A percentile compares a stretch with the other conserved stretches of the same genome.
Evolutionary conservation across 108 stramenopile genomes (phyloP).

Genomic region (Cylindrotheca closterium): DNA sequence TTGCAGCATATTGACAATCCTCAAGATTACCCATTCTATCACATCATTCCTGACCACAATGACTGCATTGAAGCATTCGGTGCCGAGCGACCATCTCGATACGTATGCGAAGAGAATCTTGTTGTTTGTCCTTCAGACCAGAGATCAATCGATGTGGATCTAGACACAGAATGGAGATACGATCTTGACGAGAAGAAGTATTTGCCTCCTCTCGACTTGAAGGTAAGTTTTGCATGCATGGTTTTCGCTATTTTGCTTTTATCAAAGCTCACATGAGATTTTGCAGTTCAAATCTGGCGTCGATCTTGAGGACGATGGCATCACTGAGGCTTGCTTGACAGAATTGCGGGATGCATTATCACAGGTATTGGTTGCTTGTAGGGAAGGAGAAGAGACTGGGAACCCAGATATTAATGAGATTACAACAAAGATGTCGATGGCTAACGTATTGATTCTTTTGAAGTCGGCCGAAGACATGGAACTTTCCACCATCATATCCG

Average conservation of each 20-base stretch:
- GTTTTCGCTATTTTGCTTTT: background rate
- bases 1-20: constrained; percentile 62
- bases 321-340: constrained; percentile 29
- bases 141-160: constrained; percentile 49
- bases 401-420: constrained; percentile 7
- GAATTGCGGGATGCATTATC: constrained; percentile 26
- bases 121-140: constrained; percentile 44
- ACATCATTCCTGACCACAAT: constrained; percentile 62
- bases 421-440: constrained; percentile 43
- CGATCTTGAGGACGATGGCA: constrained; percentile 42
- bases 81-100: constrained; percentile 58
- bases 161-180: constrained; percentile 59
- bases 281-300: constrained; percentile 51
- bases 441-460: constrained; percentile 48
- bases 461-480: constrained; percentile 46
- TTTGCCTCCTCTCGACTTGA: constrained; percentile 35
- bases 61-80: constrained; percentile 75
- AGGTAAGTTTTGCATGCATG: background rate
- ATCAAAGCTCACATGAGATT: background rate
- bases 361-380: constrained; percentile 10
- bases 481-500: constrained; percentile 50
- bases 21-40: constrained; percentile 74
- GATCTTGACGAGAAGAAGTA: constrained; percentile 35
- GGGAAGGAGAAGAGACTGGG: constrained; percentile 21
- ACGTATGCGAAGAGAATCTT: constrained; percentile 79